A percentile compares a stretch with the other conserved stretches of the same genome.
Conservation (phyloP, 768 basidiomycete genomes). For the Kwoniella pini region DNA sequence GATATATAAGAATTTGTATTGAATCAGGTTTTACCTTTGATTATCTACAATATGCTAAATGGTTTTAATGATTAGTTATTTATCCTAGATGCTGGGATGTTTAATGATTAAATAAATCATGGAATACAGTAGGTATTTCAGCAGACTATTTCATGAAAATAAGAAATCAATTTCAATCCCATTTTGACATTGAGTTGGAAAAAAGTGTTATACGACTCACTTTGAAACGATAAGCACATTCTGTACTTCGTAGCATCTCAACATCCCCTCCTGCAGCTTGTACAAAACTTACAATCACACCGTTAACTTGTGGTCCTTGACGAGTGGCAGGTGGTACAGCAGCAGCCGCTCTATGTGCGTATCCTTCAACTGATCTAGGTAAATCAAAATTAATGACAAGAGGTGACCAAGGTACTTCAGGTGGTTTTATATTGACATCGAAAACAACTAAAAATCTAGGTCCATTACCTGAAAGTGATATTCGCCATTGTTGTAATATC, state of each 20-base stretch:
- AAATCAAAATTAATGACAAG: slow-evolving; percentile 90
- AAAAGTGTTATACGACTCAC: slow-evolving; percentile 29
- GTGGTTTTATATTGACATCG: slow-evolving; percentile 86
- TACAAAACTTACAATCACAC: slow-evolving; percentile 93
- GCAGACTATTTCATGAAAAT: slow-evolving; percentile 35
- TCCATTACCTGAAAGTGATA: slow-evolving; percentile 69
- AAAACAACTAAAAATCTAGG: slow-evolving; percentile 75
- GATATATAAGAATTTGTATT: too few species aligned
- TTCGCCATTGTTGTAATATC: slow-evolving; percentile 58
- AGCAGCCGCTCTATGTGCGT: slow-evolving; percentile 72
- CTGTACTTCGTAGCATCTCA: slow-evolving; percentile 96
- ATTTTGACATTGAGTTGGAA: background rate
- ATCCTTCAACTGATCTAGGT: slow-evolving; percentile 75
- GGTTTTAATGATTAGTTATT: too few species aligned
- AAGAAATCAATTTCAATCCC: background rate
- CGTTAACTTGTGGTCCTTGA: slow-evolving; percentile 60
- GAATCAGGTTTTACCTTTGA: background rate
- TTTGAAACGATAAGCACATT: slow-evolving; percentile 79
- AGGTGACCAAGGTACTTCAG: slow-evolving; percentile 85
- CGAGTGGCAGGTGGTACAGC: slow-evolving; percentile 39
- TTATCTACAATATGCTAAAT: background rate
- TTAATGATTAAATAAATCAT: slow-evolving; percentile 46
- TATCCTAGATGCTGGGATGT: background rate
- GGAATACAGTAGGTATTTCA: slow-evolving; percentile 47
- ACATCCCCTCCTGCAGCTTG: slow-evolving; percentile 97